Evolutionary conservation across 805 yeast genomes (phyloP).

Genomic region (Naumovozyma baii): DNA sequence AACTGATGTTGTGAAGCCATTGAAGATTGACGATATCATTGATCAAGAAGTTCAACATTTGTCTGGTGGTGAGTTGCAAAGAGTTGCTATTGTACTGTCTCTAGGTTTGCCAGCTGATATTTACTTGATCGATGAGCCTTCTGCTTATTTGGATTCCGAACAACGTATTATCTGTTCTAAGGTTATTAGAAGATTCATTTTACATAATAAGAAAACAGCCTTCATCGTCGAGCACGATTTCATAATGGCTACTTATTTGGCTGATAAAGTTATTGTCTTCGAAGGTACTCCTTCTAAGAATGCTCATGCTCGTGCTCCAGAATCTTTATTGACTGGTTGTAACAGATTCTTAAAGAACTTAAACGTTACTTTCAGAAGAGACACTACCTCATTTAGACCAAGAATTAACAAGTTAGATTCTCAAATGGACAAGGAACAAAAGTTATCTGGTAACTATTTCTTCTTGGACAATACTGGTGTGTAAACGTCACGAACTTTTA

Average conservation of each 20-base stretch:
- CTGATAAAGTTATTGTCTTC: slow-evolving; percentile 96
- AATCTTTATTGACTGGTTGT: slow-evolving; percentile 92
- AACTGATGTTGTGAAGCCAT: slow-evolving; percentile 94
- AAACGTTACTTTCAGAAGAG: slow-evolving; percentile 98
- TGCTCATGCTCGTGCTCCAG: slow-evolving; percentile 82
- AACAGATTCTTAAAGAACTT: slow-evolving; percentile 92
- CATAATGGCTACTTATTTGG: slow-evolving; percentile 98
- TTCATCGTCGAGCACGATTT: slow-evolving; percentile 99
- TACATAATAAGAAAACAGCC: slow-evolving; percentile 98
- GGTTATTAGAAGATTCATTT: slow-evolving; percentile 91
- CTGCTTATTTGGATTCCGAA: slow-evolving; percentile 97
- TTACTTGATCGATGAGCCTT: slow-evolving; percentile 95
- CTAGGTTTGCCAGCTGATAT: slow-evolving; percentile 93
- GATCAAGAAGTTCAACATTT: slow-evolving; percentile 96
- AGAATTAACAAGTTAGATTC: slow-evolving; percentile 96
- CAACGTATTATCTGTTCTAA: slow-evolving; percentile 99
- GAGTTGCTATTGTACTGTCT: slow-evolving; percentile 95
- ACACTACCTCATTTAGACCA: slow-evolving; percentile 96
- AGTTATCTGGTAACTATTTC: slow-evolving; percentile 85
- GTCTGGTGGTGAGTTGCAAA: slow-evolving; percentile 99
- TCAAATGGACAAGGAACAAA: slow-evolving; percentile 98
- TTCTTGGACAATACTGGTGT: slow-evolving; percentile 67
- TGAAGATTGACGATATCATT: slow-evolving; percentile 83
- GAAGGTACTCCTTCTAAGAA: slow-evolving; percentile 88
- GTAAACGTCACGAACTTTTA: slow-evolving; percentile 16